Percentiles rank a stretch among this genome's conserved stretches.
Evolutionary conservation across 495 filamentous ascomycete genomes (phyloP).

Genomic region (Cairneyella variabilis): DNA sequence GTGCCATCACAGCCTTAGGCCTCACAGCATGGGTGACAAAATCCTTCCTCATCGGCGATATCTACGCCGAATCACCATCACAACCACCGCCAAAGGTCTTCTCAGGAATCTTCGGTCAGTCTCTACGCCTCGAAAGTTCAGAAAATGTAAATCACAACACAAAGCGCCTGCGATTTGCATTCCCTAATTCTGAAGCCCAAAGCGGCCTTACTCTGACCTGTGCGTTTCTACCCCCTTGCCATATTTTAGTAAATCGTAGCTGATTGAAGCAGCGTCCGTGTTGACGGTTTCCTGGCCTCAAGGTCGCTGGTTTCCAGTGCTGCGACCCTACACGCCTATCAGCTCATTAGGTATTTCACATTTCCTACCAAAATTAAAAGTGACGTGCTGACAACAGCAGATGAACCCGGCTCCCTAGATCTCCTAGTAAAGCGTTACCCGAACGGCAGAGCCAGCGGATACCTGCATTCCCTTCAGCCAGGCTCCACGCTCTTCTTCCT

Average conservation of each 20-base stretch:
- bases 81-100: not conserved
- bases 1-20: too few relatives aligned
- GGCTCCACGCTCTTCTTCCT: conserved; percentile 54
- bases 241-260: not conserved
- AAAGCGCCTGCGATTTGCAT: conserved; percentile 58
- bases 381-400: conserved; percentile 27
- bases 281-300: conserved; percentile 51
- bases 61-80: too few relatives aligned
- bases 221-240: conserved; percentile 26
- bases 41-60: not conserved
- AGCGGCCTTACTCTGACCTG: conserved; percentile 53
- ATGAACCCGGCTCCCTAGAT: conserved; percentile 50
- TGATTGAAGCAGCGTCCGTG: conserved; percentile 40
- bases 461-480: conserved; percentile 58
- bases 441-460: conserved; percentile 53
- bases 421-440: conserved; percentile 64
- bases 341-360: conserved; percentile 43
- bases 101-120: conserved; percentile 15
- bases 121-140: conserved; percentile 42
- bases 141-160: conserved; percentile 62
- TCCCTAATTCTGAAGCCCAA: conserved; percentile 43
- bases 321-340: conserved; percentile 59
- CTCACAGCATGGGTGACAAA: not conserved
- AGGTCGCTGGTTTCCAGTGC: conserved; percentile 47
- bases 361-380: not conserved